Evolutionary conservation across 1,284 basidiomycete genomes (phyloP), one percentile per base, ranked within the genome.

Genomic region (Cerioporus squamosus): DNA sequence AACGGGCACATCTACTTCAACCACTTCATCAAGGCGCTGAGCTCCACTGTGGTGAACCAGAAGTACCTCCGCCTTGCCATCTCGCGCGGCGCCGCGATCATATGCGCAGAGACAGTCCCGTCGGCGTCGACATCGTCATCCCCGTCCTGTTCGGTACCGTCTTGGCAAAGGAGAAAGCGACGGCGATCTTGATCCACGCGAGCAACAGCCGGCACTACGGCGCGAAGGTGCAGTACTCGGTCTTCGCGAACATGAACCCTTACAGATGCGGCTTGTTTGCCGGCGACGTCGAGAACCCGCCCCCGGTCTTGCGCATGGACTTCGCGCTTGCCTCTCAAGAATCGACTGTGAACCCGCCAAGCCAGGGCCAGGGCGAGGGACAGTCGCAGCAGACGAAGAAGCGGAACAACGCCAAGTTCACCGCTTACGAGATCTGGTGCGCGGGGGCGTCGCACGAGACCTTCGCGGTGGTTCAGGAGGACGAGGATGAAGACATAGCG

Each of bases 1-100:
- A 51, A 66, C 18, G 62, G 62, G 31, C 33, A 52, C 20, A 63
- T 72, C 6, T 65, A 67, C 24, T 73, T 75, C 64, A 75, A 67
- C 51, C 72, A 75, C 54, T 74, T 69, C 43, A 58, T 74, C 59
- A 70, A 72, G 51, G 53, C 66, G 17, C 53, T 64, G 26, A 56
- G 73, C 26, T 38, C n/a, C 23, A 40, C 48, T 17, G 46, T 68
- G 47, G 49, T 72, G 43, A 65, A 65, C 53, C 53, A 47, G 39
- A 40, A 57, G 29, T 66, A 53, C 53, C 66, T 74, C 20, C 63
- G 42, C 62, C 31, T 29, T 20, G 59, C 62, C 23, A 62, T 73
- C 45, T 56, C 53, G 29, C 66, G 70, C 24, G 68, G 73, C 17
- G 71, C 70, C 43, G 72, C 66, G 14, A 58, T 68, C 43, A 23